Evolutionary conservation across 129 eudicot genomes (phyloP), one percentile per base, ranked within the genome.

Genomic region (Flaveria robusta): DNA sequence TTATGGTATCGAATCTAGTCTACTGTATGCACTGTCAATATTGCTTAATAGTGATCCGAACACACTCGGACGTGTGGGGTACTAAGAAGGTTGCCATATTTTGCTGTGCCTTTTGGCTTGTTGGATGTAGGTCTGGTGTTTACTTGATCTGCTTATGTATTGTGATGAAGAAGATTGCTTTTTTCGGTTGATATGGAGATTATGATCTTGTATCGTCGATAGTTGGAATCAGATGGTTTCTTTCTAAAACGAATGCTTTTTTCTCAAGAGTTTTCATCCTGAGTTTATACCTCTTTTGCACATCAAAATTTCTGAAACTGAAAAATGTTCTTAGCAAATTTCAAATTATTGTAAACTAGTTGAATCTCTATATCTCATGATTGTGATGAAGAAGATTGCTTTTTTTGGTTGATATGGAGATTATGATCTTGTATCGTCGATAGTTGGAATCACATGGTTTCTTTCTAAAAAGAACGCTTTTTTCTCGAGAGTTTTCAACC

Each of bases 281-380:
- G 39, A 34, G 39, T 47, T 74, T n/a, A 43, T 29, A 74, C n/a
- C 24, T 74, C 26, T 60, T 12, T 46, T 18, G 26, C 43, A 45
- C 31, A 27, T 26, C 7, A 27, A 43, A 10, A 60, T 16, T 22
- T 58, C 63, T 49, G 42, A 66, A 75, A 19, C 45, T 51, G 49
- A 20, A 51, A 31, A 47, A 29, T 18, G 72, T 65, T 47, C 50
- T 31, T 49, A 64, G 64, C 71, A 65, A 65, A 52, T 19, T 46
- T 19, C 46, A 14, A 63, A 29, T 63, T 29, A 37, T 63, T 22
- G 19, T 75, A 63, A 42, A 23, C 46, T 15, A 74, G 58, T 19
- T 60, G 45, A 45, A 62, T 24, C 29, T 50, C 58, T 74, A 46
- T 62, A 19, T 75, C 34, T 46, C 45, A 75, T 43, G 37, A 71